phyloP scores from a whole-genome alignment of 2,329 filamentous ascomycete genomes.

The Diplodia scrobiculata region DNA sequence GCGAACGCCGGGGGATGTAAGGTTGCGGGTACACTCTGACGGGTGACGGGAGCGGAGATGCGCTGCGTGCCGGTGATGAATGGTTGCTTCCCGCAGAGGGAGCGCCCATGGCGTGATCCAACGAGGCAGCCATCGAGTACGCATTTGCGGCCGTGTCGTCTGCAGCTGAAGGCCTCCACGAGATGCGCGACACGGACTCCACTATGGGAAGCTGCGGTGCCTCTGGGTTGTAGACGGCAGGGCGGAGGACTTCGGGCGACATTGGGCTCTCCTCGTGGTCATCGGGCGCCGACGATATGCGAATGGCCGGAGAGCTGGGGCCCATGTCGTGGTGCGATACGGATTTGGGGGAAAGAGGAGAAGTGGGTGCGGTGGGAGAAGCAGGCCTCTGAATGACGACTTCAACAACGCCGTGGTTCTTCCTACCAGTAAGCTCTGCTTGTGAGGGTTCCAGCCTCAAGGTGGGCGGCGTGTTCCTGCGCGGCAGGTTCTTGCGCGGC shows the following conservation, averaged over 20 bases:
- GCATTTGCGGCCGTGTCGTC: slow-evolving; percentile 2
- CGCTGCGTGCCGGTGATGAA: not conserved
- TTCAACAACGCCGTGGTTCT: slow-evolving; percentile 42
- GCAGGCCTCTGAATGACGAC: slow-evolving; percentile 42
- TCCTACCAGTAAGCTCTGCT: slow-evolving; percentile 43
- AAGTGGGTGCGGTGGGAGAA: slow-evolving; percentile 30
- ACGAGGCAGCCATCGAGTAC: slow-evolving; percentile 12
- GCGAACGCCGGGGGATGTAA: slow-evolving; percentile 17
- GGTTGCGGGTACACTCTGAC: slow-evolving; percentile 1
- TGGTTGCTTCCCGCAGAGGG: slow-evolving; percentile 1
- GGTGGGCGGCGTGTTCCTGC: slow-evolving; percentile 29
- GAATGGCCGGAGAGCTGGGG: not conserved
- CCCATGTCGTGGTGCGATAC: not conserved
- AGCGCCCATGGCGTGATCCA: slow-evolving; percentile 22
- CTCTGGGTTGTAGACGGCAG: slow-evolving; percentile 7
- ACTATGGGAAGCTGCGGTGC: slow-evolving; percentile 21
- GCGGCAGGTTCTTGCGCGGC: slow-evolving; percentile 32
- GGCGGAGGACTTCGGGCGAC: slow-evolving; percentile 23
- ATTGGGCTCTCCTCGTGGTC: not conserved
- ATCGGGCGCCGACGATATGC: not conserved
- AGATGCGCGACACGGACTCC: slow-evolving; percentile 20
- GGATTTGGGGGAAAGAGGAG: not conserved
- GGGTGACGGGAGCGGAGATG: slow-evolving; percentile 10
- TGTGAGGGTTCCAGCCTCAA: slow-evolving; percentile 42
- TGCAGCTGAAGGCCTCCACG: slow-evolving; percentile 4